Evolutionary conservation across 2,329 filamentous ascomycete species (phyloP), one percentile per base, ranked within the genome.

Genomic region (Pseudocercospora eumusae): DNA sequence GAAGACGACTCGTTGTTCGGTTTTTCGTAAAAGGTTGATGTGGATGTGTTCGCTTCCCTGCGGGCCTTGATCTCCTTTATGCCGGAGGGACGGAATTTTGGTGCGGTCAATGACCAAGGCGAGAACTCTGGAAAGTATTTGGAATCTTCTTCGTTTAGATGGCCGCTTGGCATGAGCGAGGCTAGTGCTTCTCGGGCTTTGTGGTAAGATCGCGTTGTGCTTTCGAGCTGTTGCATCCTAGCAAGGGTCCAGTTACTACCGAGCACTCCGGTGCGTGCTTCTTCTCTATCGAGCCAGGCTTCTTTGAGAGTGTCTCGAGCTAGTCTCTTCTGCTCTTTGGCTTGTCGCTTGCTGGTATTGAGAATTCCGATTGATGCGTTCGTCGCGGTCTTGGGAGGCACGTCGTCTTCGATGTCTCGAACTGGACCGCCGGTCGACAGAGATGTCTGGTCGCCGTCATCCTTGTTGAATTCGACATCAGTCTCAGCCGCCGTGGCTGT

Each of bases 271-370:
- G 28, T 33, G 20, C 69, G 58, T 21, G 54, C 47, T 5, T 40
- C 27, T 20, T 71, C 68, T 13, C 69, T 63, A 36, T 64, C 62
- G 25, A 57, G 47, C 67, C 66, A 71, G 27, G 66, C 67, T 4
- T 53, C 53, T 27, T 58, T 64, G 15, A 71, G 58, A 18, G 60
- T 63, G 18, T 58, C 61, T 20, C 68, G 62, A 11, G 67, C 64
- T 15, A 56, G 60, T 36, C 64, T 62, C 50, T 59, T 62, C 40
- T 49, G 40, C 52, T 62, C 56, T 33, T 61, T 63, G n/a, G 40
- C 18, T 2, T 44, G 44, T 23, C 31, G 40, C 49, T 61, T 60
- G 42, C 15, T 60, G 5, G 9, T 31, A 33, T 40, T 20, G 28
- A 42, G 45, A 40, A 33, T 20, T 15, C 57, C 28, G 25, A 49